A percentile compares a stretch with the other conserved stretches of the same genome.
phyloP scores from a whole-genome alignment of 177 flowering plant species.

The Vitis hybrid region DNA sequence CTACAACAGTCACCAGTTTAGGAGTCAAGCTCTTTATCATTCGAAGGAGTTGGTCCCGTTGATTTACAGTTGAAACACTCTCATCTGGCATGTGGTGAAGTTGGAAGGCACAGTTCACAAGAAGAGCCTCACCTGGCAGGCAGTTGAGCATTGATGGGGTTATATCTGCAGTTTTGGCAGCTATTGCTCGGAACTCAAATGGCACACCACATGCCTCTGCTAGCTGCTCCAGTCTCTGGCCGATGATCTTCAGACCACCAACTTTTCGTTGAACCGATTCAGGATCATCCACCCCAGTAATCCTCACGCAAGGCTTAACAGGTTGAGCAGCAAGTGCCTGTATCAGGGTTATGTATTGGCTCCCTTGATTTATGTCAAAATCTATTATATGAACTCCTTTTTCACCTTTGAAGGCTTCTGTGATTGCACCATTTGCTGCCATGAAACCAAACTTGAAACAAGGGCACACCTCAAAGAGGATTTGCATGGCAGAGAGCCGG shows the following conservation, averaged over 20 bases:
- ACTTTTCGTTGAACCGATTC: constrained; percentile 84
- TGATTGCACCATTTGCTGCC: constrained; percentile 91
- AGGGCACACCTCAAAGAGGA: constrained; percentile 94
- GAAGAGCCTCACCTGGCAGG: constrained; percentile 65
- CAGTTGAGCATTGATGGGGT: constrained; percentile 61
- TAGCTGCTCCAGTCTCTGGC: constrained; percentile 67
- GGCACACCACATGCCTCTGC: constrained; percentile 63
- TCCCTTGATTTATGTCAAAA: constrained; percentile 95
- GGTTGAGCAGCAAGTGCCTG: constrained; percentile 54
- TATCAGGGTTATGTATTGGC: constrained; percentile 79
- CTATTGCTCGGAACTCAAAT: constrained; percentile 71
- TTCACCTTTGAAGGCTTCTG: constrained; percentile 72
- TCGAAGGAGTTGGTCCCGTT: constrained; percentile 82
- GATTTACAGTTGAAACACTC: constrained; percentile 87
- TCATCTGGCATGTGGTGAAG: constrained; percentile 99
- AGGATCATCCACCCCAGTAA: constrained; percentile 95
- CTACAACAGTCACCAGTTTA: constrained; percentile 89
- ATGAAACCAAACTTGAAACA: constrained; percentile 93
- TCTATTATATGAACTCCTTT: constrained; percentile 77
- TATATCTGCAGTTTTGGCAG: constrained; percentile 54
- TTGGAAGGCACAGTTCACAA: constrained; percentile 95
- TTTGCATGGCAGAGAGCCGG: constrained; percentile 97
- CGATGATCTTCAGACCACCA: constrained; percentile 75
- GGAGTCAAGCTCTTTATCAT: constrained; percentile 85
- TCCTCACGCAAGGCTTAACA: constrained; percentile 50